Evolutionary conservation across 768 basidiomycete species (phyloP), one percentile per base, ranked within the genome.

Genomic region (Crassisporium funariophilum): DNA sequence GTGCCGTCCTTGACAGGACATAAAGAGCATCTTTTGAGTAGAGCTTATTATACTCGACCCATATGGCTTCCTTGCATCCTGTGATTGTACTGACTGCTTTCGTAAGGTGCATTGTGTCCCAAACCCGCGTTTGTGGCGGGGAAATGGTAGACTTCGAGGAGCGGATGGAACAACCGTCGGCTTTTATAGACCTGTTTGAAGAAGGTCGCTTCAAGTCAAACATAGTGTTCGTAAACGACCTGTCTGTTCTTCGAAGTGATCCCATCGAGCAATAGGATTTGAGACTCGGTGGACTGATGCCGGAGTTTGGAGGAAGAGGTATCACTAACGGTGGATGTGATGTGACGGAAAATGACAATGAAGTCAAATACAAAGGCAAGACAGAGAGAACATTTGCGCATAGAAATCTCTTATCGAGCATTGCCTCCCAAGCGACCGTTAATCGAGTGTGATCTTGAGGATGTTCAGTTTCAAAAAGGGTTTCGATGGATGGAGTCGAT

Each of bases 21-120:
- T 61, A 66, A 19, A 68, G 66, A n/a, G 71, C 63, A 27, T 70
- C 67, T 6, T 65, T 57, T 19, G 71, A 70, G 33, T 71, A 75
- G 2, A 86, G 61, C 43, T 66, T 69, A 35, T 77, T 65, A 59
- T 87, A 89, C 60, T 83, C 83, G 16, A 65, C 62, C 78, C 79
- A 86, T 31, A 91, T 79, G 15, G 83, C 78, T 31, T 86, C 84
- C 56, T 86, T 86, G 68, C 86, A 89, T 12, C 75, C 78, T 19
- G 63, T 57, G 19, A 88, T 73, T 15, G 76, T 78, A 22, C 71
- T 73, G 7, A 88, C 77, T 20, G 70, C 76, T 49, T 75, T 77
- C 10, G 79, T 79, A 8, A 90, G 71, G 59, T 88, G 86, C 77
- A 90, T 83, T 20, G 75, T 66, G n/a, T 73, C 73, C 67, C 76